phyloP scores from a whole-genome alignment of 306 rosid species.

The Dalbergia cochinchinensis region DNA sequence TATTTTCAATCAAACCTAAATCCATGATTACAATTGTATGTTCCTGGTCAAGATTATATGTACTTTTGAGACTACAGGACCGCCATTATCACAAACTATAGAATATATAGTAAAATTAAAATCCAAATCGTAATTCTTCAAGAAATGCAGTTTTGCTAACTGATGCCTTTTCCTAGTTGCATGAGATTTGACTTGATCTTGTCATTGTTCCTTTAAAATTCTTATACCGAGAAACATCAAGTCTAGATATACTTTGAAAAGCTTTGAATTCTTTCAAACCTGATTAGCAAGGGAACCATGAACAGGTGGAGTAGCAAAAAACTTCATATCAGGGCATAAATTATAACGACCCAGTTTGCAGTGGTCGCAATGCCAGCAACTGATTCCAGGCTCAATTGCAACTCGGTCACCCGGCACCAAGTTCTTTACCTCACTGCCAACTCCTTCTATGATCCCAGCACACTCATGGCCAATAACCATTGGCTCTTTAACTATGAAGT shows the following conservation, averaged over 20 bases:
- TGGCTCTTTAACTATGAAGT: conserved; percentile 82
- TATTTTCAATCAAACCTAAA: background rate
- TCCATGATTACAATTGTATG: background rate
- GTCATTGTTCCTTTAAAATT: conserved; percentile 17
- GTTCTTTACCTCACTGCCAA: conserved; percentile 70
- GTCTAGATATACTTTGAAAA: conserved; percentile 26
- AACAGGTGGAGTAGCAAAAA: conserved; percentile 88
- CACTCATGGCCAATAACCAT: conserved; percentile 98
- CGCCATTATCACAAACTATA: background rate
- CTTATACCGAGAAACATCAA: background rate
- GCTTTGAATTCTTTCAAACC: conserved; percentile 55
- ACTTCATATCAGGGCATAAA: conserved; percentile 89
- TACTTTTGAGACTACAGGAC: background rate
- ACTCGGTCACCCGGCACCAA: conserved; percentile 78
- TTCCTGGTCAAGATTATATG: background rate
- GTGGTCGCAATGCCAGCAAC: conserved; percentile 78
- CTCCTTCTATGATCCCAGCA: conserved; percentile 88
- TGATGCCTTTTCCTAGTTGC: background rate
- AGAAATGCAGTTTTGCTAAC: conserved; percentile 5
- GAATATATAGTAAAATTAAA: background rate
- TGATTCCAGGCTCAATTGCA: conserved; percentile 90
- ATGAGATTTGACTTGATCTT: conserved; percentile 1
- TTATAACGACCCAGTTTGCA: conserved; percentile 90
- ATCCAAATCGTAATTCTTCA: background rate
- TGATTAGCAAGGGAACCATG: conserved; percentile 95